Conservation (phyloP, 306 rosid genomes). For the Crotalaria pallida region DNA sequence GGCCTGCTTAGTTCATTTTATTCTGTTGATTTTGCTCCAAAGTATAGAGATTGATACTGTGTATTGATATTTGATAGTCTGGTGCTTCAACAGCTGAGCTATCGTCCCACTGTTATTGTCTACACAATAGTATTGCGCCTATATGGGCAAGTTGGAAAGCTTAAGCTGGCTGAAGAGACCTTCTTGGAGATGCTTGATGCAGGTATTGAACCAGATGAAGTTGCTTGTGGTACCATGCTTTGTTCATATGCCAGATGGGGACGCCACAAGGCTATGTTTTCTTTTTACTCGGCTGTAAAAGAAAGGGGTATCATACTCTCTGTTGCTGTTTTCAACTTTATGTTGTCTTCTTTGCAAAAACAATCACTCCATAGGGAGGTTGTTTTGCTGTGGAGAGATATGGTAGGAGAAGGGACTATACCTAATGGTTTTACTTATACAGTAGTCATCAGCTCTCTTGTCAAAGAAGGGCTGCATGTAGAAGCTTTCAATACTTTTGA, state of each 20-base stretch:
- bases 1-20: slow-evolving; percentile 11
- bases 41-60: slow-evolving; percentile 33
- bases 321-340: slow-evolving; percentile 78
- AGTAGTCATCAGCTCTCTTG: slow-evolving; percentile 61
- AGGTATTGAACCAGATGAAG: slow-evolving; percentile 86
- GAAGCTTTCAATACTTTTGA: slow-evolving; percentile 61
- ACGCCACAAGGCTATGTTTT: slow-evolving; percentile 75
- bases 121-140: slow-evolving; percentile 74
- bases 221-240: slow-evolving; percentile 93
- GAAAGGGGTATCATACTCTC: slow-evolving; percentile 58
- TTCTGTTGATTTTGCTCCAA: slow-evolving; percentile 6
- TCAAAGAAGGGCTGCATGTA: slow-evolving; percentile 49
- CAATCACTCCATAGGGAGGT: slow-evolving; percentile 68
- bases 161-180: slow-evolving; percentile 73
- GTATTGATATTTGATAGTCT: slow-evolving; percentile 56
- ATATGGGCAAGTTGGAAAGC: slow-evolving; percentile 90
- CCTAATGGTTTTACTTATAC: slow-evolving; percentile 69
- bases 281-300: slow-evolving; percentile 78
- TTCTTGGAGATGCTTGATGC: slow-evolving; percentile 97
- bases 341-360: slow-evolving; percentile 96
- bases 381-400: slow-evolving; percentile 64
- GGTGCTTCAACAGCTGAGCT: slow-evolving; percentile 78
- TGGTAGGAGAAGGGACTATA: slow-evolving; percentile 46
- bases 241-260: slow-evolving; percentile 98
- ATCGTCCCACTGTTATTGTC: slow-evolving; percentile 75